Percentiles rank a stretch among this genome's conserved stretches.
Evolutionary conservation across 2,329 filamentous ascomycete species (phyloP).

Genomic region (Aspergillus sp.): DNA sequence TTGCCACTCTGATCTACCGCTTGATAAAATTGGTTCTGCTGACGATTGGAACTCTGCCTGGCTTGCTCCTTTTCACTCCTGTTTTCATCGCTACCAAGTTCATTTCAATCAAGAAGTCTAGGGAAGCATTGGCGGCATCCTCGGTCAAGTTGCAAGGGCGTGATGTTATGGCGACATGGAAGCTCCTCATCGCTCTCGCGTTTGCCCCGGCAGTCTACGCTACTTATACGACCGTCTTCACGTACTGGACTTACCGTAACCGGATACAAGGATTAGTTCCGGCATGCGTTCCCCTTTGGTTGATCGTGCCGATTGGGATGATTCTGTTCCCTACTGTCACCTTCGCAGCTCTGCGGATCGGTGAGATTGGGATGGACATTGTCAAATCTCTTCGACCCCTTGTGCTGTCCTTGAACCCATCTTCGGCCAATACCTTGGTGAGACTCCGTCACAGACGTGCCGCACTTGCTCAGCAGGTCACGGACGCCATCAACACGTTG

Average conservation of each 20-base stretch:
- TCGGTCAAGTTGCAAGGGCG: slow-evolving; percentile 82
- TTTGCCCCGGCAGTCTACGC: slow-evolving; percentile 76
- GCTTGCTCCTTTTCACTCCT: slow-evolving; percentile 77
- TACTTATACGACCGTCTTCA: slow-evolving; percentile 68
- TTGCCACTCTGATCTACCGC: slow-evolving; percentile 72
- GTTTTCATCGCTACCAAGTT: slow-evolving; percentile 79
- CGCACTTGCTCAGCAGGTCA: slow-evolving; percentile 73
- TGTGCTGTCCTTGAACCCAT: slow-evolving; percentile 74
- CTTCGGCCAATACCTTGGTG: slow-evolving; percentile 74
- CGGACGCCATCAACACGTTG: slow-evolving; percentile 86
- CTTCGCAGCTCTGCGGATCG: slow-evolving; percentile 87
- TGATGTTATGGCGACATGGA: slow-evolving; percentile 92
- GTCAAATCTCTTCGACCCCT: slow-evolving; percentile 88
- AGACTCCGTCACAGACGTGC: slow-evolving; percentile 67
- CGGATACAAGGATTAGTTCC: slow-evolving; percentile 77
- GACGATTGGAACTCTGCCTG: slow-evolving; percentile 74
- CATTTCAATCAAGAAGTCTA: slow-evolving; percentile 75
- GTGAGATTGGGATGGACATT: slow-evolving; percentile 98
- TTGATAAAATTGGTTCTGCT: slow-evolving; percentile 70
- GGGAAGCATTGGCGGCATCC: slow-evolving; percentile 74
- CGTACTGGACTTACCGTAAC: slow-evolving; percentile 72
- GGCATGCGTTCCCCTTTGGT: slow-evolving; percentile 70
- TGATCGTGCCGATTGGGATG: slow-evolving; percentile 66
- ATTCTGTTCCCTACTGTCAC: slow-evolving; percentile 80
- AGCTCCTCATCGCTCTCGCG: slow-evolving; percentile 78